Evolutionary conservation across 768 basidiomycete genomes (phyloP).

Genomic region (Cyclocybe cylindracea): DNA sequence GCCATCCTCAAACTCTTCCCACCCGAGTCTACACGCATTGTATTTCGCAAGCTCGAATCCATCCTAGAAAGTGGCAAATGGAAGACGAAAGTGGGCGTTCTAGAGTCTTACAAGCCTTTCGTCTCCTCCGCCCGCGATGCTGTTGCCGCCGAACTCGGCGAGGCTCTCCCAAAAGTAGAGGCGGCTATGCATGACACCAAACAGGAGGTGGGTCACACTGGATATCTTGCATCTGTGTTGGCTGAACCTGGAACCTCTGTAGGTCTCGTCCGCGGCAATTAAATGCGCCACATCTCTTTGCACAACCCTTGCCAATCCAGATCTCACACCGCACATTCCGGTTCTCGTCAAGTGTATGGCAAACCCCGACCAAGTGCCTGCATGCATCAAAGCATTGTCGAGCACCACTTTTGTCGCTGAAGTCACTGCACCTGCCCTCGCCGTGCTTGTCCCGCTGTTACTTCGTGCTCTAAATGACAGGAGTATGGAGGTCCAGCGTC

Average conservation of each 20-base stretch:
- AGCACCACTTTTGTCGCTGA: slow-evolving; percentile 97
- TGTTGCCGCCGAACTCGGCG: slow-evolving; percentile 83
- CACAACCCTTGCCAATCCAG: slow-evolving; percentile 88
- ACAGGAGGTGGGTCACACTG: slow-evolving; percentile 62
- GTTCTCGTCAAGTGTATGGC: slow-evolving; percentile 94
- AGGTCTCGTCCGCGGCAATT: slow-evolving; percentile 85
- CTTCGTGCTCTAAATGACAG: slow-evolving; percentile 91
- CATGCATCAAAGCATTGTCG: slow-evolving; percentile 93
- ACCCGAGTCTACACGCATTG: slow-evolving; percentile 72
- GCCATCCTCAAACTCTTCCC: slow-evolving; percentile 83
- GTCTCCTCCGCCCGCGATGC: slow-evolving; percentile 67
- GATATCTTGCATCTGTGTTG: neutral
- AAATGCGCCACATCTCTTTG: slow-evolving; percentile 92
- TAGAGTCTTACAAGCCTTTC: slow-evolving; percentile 82
- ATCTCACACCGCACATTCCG: slow-evolving; percentile 87
- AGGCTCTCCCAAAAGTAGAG: slow-evolving; percentile 84
- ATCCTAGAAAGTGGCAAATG: slow-evolving; percentile 89
- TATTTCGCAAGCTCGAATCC: slow-evolving; percentile 68
- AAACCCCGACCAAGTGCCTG: slow-evolving; percentile 82
- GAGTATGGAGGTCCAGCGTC: slow-evolving; percentile 94
- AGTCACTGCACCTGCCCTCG: slow-evolving; percentile 94
- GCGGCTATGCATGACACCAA: slow-evolving; percentile 97
- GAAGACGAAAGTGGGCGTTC: slow-evolving; percentile 90
- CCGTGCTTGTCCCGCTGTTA: slow-evolving; percentile 91
- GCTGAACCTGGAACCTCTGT: slow-evolving; percentile 1